Evolutionary conservation across 1,284 basidiomycete species (phyloP).

Genomic region (Grifola frondosa): DNA sequence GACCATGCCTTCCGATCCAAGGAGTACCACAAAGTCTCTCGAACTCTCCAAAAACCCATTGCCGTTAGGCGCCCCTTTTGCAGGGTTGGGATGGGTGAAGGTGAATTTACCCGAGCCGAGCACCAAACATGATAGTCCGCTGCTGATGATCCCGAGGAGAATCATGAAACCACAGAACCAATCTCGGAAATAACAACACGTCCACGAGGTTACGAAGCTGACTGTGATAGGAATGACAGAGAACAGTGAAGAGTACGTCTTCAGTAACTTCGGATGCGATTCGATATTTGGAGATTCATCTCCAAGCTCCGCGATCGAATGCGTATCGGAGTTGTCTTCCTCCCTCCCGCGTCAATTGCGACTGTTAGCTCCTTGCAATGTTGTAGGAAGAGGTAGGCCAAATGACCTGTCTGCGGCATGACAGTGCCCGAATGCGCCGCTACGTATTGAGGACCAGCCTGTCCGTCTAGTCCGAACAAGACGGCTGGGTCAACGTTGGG

Average conservation of each 20-base stretch:
- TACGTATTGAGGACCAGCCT: neutral
- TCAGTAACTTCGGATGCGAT: constrained; percentile 9
- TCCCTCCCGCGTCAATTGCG: neutral
- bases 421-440: constrained; percentile 1
- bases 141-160: constrained; percentile 7
- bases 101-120: constrained; percentile 6
- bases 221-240: constrained; percentile 3
- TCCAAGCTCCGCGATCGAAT: constrained; percentile 4
- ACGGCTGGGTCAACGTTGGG: constrained; percentile 2
- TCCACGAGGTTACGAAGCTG: constrained; percentile 3
- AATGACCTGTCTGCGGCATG: constrained; percentile 1
- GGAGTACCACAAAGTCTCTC: constrained; percentile 15
- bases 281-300: neutral
- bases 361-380: constrained; percentile 1
- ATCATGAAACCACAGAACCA: constrained; percentile 1
- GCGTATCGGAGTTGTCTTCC: constrained; percentile 1
- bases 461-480: neutral
- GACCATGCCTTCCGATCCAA: constrained; percentile 13
- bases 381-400: constrained; percentile 5
- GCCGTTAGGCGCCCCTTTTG: constrained; percentile 9
- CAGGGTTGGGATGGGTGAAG: constrained; percentile 10
- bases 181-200: constrained; percentile 3
- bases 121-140: constrained; percentile 8
- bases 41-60: constrained; percentile 16
- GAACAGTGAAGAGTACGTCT: constrained; percentile 1